Percentiles rank a stretch among this genome's conserved stretches.
Conservation (phyloP, 2,329 filamentous ascomycete species). For the Xylariaceae sp. region DNA sequence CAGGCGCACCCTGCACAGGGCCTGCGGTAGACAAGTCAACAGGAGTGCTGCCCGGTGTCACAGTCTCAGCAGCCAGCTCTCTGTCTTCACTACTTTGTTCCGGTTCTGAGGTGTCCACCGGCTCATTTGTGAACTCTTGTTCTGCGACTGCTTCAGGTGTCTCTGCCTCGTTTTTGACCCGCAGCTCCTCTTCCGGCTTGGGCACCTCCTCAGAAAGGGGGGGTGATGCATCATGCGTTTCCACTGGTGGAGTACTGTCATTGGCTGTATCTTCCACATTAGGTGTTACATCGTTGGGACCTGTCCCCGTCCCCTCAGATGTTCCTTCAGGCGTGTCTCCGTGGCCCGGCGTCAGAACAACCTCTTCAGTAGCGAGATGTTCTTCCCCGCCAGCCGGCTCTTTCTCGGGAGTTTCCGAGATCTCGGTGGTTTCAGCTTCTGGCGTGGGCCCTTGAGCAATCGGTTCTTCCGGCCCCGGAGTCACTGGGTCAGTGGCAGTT, state of each 20-base stretch:
- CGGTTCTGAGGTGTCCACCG: no score
- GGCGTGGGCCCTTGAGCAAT: no score
- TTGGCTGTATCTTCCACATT: background rate
- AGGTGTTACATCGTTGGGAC: background rate
- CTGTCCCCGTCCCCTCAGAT: no score
- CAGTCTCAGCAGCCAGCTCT: constrained; percentile 1
- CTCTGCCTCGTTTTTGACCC: no score
- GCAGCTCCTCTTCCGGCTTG: constrained; percentile 9
- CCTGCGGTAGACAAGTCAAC: background rate
- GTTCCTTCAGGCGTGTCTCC: background rate
- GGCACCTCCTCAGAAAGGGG: constrained; percentile 15
- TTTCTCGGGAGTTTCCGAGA: no score
- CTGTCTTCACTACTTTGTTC: constrained; percentile 2
- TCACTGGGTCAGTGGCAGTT: no score
- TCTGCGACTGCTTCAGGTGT: background rate
- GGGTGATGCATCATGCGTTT: background rate
- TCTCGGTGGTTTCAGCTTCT: no score
- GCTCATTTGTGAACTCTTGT: no score
- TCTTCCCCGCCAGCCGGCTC: background rate
- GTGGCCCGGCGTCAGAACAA: background rate
- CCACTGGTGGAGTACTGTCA: background rate
- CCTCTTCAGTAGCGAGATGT: background rate
- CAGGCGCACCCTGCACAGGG: background rate
- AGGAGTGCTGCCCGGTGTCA: background rate
- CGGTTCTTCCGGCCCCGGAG: no score